Base-by-base conservation (phyloP, 2,329 filamentous ascomycete species). In the Didymellaceae sp. region DNA sequence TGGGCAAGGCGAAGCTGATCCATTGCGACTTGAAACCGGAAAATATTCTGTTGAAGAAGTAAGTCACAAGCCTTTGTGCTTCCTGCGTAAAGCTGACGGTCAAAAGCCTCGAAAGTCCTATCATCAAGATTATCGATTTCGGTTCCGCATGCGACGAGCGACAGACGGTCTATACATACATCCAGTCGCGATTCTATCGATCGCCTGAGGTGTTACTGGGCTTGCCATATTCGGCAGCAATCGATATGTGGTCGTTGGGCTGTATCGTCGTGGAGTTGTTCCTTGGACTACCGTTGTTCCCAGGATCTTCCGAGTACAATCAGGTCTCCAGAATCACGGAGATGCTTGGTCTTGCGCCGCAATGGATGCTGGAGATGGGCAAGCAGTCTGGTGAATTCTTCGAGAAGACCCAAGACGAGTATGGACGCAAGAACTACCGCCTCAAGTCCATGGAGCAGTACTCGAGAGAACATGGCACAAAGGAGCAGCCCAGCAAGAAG, bases 51-150 rank as follows among this genome's bases (percentile, higher is more conserved):
- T 80, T 99, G 45, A 99, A 99, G 75, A 99, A 99, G 84, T 86
- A 64, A 65, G 80, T 76, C 10, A 6, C 26, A 18, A 30, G 21
- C 10, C 21, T 25, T 3, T 21, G 17, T 13, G 16, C 24, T 6
- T 11, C 14, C 6, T 13, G 20, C 8, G 42, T n/a, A 25, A 13
- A 28, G 18, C 60, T 69, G 41, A 61, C 30, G 7, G 14, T 44
- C 44, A 21, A 25, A 57, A 87, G 85, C 71, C 85, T 99, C 32
- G 94, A 99, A 74, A 97, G 93, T 66, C 94, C 94, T 3, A 97
- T 99, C 62, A 99, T 99, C 82, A 99, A 99, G 75, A 97, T 99
- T 67, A 99, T 99, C 72, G 94, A 99, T 80, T 99, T 99, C 70
- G 94, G 94, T 33, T 99, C 94, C 28, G 94, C 94, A 11, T 99